Base-by-base conservation (phyloP, 805 yeast species). In the Ogataea haglerorum region DNA sequence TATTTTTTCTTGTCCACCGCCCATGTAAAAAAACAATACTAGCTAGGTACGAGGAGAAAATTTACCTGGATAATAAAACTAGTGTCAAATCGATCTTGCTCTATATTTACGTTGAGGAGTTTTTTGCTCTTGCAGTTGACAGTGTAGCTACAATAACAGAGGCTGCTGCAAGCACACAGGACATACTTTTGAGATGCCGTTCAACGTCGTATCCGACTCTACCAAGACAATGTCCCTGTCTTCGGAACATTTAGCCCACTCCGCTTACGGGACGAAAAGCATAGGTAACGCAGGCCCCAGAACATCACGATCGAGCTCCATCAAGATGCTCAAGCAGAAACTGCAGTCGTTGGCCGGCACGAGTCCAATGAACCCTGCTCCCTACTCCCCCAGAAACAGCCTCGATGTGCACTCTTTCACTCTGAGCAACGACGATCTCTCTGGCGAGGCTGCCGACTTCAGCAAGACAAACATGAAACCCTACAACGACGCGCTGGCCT, bases 401-500 rank as follows among this genome's bases (percentile, higher is more conserved):
- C 19, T 52, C 4, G 59, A 53, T 26, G 17, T 49, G 26, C 40
- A 43, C 14, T 44, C 50, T 12, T 46, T 43, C 33, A 45, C 49
- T 6, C 25, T 44, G 21, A 55, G 57, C 35, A 46, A 51, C 32
- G 62, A 57, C 22, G 61, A 58, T 36, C 40, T 56, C 9, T 45
- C 54, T 2, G 45, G 51, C 34, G 56, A 56, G 19, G 36, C 54
- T 0, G 51, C 49, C 7, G 60, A 57, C 14, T 47, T 42, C 23
- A 21, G 48, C 3, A 43, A 39, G 30, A 19, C 43, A 2, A 51
- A 57, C 27, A 18, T 61, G 29, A 57, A 49, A 27, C 30, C 51
- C 3, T 59, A 58, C 34, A 61, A 61, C 34, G 56, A 54, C 34
- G 44, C 53, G 4, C 38, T 61, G 10, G 33, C 52, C 4, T 40